These are phyloP conservation scores for Penicillium decumbens DNA, from an alignment of 2,329 filamentous ascomycete species.

Conservation along the genomic window DNA sequence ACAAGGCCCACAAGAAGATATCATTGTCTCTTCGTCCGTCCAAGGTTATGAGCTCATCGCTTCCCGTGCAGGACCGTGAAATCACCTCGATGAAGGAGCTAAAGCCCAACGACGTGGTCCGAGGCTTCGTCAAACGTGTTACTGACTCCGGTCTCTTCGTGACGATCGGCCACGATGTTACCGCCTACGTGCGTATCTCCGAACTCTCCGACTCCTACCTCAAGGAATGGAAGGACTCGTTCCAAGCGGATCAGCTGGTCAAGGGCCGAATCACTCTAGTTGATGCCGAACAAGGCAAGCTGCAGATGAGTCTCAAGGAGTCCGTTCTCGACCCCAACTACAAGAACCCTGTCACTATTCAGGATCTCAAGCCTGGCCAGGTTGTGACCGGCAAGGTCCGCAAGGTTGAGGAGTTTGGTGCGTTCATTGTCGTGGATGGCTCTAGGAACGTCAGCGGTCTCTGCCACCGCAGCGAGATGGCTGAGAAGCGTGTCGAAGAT, in stretches of 20 bases:
- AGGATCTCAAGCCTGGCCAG: constrained; percentile 74
- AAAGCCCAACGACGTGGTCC: constrained; percentile 70
- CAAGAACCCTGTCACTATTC: constrained; percentile 65
- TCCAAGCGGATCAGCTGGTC: constrained; percentile 84
- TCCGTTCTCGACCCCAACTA: constrained; percentile 79
- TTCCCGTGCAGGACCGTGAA: constrained; percentile 75
- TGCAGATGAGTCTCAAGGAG: constrained; percentile 82
- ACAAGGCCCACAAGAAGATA: constrained; percentile 77
- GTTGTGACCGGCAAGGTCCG: constrained; percentile 83
- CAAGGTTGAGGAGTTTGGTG: constrained; percentile 91
- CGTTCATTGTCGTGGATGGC: constrained; percentile 85
- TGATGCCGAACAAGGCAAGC: constrained; percentile 62
- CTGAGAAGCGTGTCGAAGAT: constrained; percentile 74
- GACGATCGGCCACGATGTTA: constrained; percentile 72
- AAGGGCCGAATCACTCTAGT: constrained; percentile 76
- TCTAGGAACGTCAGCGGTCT: constrained; percentile 86
- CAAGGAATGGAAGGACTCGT: constrained; percentile 92
- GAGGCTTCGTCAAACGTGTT: constrained; percentile 89
- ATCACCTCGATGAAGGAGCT: constrained; percentile 68
- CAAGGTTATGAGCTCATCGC: constrained; percentile 78
- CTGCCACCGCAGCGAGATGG: constrained; percentile 89
- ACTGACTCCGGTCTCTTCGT: constrained; percentile 87
- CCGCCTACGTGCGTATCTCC: constrained; percentile 75
- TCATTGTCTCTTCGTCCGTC: constrained; percentile 79
- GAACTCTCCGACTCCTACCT: constrained; percentile 87